Conservation (phyloP, 2,329 filamentous ascomycete species). For the Ophiocordyceps robertsii region DNA sequence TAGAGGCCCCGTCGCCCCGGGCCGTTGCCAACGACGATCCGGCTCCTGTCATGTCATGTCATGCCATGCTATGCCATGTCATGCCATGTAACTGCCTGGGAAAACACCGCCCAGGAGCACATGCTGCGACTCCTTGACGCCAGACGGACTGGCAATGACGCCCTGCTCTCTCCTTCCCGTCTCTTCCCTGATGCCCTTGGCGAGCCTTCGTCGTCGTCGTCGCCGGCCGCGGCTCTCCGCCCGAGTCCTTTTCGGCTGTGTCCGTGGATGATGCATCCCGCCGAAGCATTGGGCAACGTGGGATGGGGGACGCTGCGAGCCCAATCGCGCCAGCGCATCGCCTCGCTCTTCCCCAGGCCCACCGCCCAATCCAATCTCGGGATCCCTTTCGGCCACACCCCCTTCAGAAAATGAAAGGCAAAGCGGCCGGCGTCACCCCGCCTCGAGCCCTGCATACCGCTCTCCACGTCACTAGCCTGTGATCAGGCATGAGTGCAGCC, state of each 20-base stretch:
- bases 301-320: neutral
- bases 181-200: neutral
- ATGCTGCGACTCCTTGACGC: neutral
- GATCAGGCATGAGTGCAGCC: slow-evolving; percentile 2
- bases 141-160: neutral
- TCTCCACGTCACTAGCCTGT: slow-evolving; percentile 3
- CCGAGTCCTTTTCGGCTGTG: neutral
- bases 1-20: neutral
- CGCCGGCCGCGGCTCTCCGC: neutral
- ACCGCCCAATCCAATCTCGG: neutral
- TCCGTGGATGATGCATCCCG: neutral
- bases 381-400: neutral
- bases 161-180: neutral
- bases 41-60: neutral
- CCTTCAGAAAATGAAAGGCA: neutral
- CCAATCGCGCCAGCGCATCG: neutral
- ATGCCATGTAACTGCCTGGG: neutral
- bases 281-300: neutral
- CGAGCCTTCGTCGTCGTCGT: neutral
- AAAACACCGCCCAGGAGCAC: neutral
- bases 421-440: neutral
- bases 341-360: neutral
- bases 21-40: neutral
- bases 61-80: neutral
- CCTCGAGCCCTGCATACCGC: slow-evolving; percentile 1